Evolutionary conservation across 1,284 basidiomycete genomes (phyloP), one percentile per base, ranked within the genome.

Genomic region (Boletellus sp.): DNA sequence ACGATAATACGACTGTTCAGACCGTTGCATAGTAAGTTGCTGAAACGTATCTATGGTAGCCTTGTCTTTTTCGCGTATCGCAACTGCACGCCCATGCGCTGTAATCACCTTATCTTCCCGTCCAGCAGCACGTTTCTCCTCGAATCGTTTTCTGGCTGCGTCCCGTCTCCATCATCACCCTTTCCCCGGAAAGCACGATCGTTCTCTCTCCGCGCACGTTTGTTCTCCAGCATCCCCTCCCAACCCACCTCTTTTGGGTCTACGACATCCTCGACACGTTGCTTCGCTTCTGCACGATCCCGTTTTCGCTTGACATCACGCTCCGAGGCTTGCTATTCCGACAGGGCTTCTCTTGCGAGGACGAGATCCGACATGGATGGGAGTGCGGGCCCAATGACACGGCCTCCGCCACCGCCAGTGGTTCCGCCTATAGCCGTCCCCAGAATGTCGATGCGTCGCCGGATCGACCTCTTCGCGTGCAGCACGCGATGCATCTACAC

Each of bases 31-130:
- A 20, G 87, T 87, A 64, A 89, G 70, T 56, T 83, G 78, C 65
- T 85, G 82, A 62, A 91, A 87, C 85, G 87, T 88, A 46, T 86
- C 85, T 85, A 89, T 89, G 0, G 85, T 90, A 14, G 80, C 82
- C 65, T 79, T 82, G 56, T 89, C 87, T 56, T 84, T 88, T 56
- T 87, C 82, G 53, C 76, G 79, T 40, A 80, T 69, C 1, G 73
- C 76, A 29, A 61, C 71, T 0, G 72, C 72, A 41, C 82, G 75
- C 56, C 87, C 86, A 25, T 76, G 72, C 5, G 68, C 54, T 6
- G 61, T 71, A 19, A 69, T 66, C 3, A 54, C 58, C 47, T 75
- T 76, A 26, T 83, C 82, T 17, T 77, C 75, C 45, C 69, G 69
- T 11, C 62, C 56, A 0, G 49, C 42, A 3, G 37, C 25, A 35